phyloP scores from a whole-genome alignment of 371 early-diverging fungal genomes.

The Mucor velutinosus region DNA sequence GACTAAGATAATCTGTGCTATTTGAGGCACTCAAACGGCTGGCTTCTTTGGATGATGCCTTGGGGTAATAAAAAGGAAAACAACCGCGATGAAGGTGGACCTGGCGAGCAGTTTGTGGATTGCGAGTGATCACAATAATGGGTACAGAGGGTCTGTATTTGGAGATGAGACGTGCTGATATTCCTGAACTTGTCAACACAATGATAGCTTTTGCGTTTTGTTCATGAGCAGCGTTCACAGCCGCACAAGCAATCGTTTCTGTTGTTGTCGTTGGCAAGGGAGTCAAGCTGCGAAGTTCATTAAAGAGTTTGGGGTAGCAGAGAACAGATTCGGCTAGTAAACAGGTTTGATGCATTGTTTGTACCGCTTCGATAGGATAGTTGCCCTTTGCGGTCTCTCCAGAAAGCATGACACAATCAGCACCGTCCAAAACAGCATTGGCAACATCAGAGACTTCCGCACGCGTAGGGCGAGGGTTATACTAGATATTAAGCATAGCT shows the following conservation, averaged over 20 bases:
- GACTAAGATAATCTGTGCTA: slow-evolving; percentile 39
- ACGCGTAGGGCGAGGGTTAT: slow-evolving; percentile 95
- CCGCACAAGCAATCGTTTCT: slow-evolving; percentile 93
- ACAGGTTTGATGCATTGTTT: slow-evolving; percentile 79
- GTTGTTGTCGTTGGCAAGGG: slow-evolving; percentile 77
- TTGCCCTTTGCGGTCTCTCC: slow-evolving; percentile 97
- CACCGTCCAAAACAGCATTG: slow-evolving; percentile 96
- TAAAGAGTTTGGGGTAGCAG: slow-evolving; percentile 77
- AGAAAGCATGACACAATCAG: slow-evolving; percentile 98
- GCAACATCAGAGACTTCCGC: slow-evolving; percentile 99
- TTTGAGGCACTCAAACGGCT: slow-evolving; percentile 40
- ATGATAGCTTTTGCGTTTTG: slow-evolving; percentile 88
- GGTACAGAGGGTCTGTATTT: slow-evolving; percentile 94
- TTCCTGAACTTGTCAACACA: slow-evolving; percentile 71
- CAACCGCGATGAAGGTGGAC: slow-evolving; percentile 88
- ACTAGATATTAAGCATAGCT: neutral
- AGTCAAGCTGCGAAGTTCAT: slow-evolving; percentile 78
- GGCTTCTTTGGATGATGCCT: slow-evolving; percentile 47
- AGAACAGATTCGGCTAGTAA: slow-evolving; percentile 76
- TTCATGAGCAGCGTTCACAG: slow-evolving; percentile 87
- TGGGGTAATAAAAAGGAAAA: slow-evolving; percentile 83
- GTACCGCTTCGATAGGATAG: slow-evolving; percentile 78
- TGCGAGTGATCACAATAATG: slow-evolving; percentile 88
- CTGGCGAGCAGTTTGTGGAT: slow-evolving; percentile 85
- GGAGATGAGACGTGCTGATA: slow-evolving; percentile 88